phyloP scores from a whole-genome alignment of 176 grass and related monocot species.

The Phyllostachys edulis region DNA sequence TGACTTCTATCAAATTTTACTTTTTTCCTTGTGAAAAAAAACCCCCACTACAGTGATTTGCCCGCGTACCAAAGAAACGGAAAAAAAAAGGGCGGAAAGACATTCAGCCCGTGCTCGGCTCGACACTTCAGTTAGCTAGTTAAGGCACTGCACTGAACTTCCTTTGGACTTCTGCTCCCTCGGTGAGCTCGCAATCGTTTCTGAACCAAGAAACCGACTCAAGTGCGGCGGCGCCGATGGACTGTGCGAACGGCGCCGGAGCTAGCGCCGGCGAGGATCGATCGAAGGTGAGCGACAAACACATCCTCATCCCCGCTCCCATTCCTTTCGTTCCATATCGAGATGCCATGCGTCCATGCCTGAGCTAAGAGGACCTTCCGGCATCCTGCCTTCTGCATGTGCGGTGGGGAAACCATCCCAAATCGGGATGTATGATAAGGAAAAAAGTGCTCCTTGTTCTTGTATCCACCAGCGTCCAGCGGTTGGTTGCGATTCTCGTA shows the following conservation, averaged over 20 bases:
- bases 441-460: background rate
- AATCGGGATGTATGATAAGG: background rate
- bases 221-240: slow-evolving; percentile 5
- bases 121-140: too few species aligned
- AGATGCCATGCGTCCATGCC: background rate
- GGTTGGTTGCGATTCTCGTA: background rate
- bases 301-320: background rate
- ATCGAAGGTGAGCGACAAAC: slow-evolving; percentile 19
- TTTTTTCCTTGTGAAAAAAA: too few species aligned
- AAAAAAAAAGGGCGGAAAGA: too few species aligned
- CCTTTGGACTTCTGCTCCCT: background rate
- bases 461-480: background rate
- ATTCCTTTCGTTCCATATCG: background rate
- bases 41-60: too few species aligned
- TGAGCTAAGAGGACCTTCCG: slow-evolving; percentile 7
- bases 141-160: background rate
- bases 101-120: too few species aligned
- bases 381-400: background rate
- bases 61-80: too few species aligned
- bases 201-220: background rate
- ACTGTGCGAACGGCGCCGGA: background rate
- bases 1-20: too few species aligned
- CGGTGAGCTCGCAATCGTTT: slow-evolving; percentile 13
- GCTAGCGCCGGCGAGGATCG: background rate
- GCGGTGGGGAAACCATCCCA: background rate